Conservation (phyloP, 1,284 basidiomycete species). For the Boletellus deceptivus region DNA sequence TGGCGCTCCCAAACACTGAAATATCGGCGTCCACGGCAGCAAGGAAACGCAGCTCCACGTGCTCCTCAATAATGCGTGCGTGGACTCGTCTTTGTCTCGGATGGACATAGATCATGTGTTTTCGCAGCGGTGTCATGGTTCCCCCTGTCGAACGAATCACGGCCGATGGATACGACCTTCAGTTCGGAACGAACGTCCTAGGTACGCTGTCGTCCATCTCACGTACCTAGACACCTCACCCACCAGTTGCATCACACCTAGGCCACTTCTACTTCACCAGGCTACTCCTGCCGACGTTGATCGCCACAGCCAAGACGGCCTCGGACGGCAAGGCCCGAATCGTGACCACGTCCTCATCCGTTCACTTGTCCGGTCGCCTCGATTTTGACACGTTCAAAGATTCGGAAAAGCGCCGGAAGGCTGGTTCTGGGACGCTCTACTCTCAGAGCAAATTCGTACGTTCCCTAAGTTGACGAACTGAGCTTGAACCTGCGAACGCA, state of each 20-base stretch:
- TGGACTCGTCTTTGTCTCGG: neutral
- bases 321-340: slow-evolving; percentile 40
- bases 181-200: slow-evolving; percentile 57
- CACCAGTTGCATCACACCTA: neutral
- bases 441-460: slow-evolving; percentile 46
- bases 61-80: slow-evolving; percentile 30
- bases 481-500: too few species aligned
- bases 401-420: slow-evolving; percentile 34
- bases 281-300: slow-evolving; percentile 45
- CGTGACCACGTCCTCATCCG: slow-evolving; percentile 42
- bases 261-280: slow-evolving; percentile 51
- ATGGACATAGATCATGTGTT: too few species aligned
- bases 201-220: slow-evolving; percentile 23
- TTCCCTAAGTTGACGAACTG: neutral
- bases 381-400: slow-evolving; percentile 40
- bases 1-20: neutral
- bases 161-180: slow-evolving; percentile 52
- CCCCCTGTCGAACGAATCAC: slow-evolving; percentile 43
- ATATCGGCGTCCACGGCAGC: slow-evolving; percentile 28
- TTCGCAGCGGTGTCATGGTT: slow-evolving; percentile 51
- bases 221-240: too few species aligned
- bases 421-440: slow-evolving; percentile 36
- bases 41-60: slow-evolving; percentile 31
- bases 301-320: slow-evolving; percentile 32
- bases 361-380: slow-evolving; percentile 28